Base-by-base conservation (phyloP, 2,329 filamentous ascomycete genomes). In the Huntiella decipiens region DNA sequence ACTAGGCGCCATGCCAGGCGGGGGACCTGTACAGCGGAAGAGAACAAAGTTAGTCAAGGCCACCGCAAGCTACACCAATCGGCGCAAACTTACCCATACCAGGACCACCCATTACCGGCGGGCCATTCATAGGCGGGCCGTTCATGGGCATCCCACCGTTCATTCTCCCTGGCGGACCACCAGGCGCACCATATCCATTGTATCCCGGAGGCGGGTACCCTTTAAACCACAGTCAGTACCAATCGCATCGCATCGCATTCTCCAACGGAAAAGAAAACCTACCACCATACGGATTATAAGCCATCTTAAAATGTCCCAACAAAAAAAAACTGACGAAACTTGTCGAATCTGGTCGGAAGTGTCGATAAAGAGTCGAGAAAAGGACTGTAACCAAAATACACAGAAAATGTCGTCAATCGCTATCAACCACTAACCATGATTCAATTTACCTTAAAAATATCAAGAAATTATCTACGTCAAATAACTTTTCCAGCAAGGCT, bases 1-100 rank as follows among this genome's bases (percentile, higher is more conserved):
- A 61, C 82, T 83, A 60, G 79, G 70, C 56, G 79, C 73, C 74
- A 85, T 82, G 66, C 81, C 82, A 66, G 82, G 82, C 58, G 82
- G 81, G 62, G 79, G 73, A 61, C 74, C 80, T 84, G 51, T 13
- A 52, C 28, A 37, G 47, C 51, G 56, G n/a, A 12, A n/a, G n/a
- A 13, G 5, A 44, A 16, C 17, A 35, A 15, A 19, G 19, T 50
- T 16, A 48, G 42, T 51, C 22, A 52, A 52, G n/a, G 35, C 39
- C 28, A 44, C 32, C 8, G 22, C 5, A 17, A 35, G 32, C 22
- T 37, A 44, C 43, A 10, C 4, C 13, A 15, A 17, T 28, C 42
- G 50, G 40, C 16, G 28, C 31, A 34, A 34, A 60, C 73, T 62
- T 71, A 88, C 85, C 82, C 73, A 86, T 76, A 63, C 83, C 84